phyloP scores from a whole-genome alignment of 805 yeast species.

The Pichia deserticola region DNA sequence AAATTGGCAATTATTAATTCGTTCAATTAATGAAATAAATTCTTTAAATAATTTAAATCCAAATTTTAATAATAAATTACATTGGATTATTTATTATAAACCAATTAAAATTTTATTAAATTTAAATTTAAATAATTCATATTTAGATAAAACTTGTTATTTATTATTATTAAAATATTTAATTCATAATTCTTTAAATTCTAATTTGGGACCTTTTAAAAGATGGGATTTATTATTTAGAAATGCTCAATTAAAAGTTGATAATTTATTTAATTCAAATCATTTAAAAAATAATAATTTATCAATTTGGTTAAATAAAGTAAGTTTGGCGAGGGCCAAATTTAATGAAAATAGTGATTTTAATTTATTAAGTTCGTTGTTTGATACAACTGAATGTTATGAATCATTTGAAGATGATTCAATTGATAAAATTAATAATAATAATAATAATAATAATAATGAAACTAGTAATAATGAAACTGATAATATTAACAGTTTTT shows the following conservation, averaged over 20 bases:
- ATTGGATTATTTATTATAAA: constrained; percentile 2
- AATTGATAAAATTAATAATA: neutral
- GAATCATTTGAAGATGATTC: neutral
- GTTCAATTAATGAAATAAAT: constrained; percentile 7
- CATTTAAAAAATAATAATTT: neutral
- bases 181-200: neutral
- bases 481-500: neutral
- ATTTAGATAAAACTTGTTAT: neutral
- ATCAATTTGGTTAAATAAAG: neutral
- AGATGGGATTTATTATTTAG: constrained; percentile 7
- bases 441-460: neutral
- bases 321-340: constrained; percentile 4
- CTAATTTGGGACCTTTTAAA: constrained; percentile 4
- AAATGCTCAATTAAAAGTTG: constrained; percentile 9
- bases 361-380: neutral
- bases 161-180: constrained; percentile 9
- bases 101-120: neutral
- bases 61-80: neutral
- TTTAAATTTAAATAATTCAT: neutral
- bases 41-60: neutral
- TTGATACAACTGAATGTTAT: neutral
- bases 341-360: neutral
- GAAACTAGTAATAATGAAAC: neutral
- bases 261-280: neutral
- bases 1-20: constrained; percentile 8